phyloP scores from a whole-genome alignment of 78 protist genomes.

The Guillardia theta region DNA sequence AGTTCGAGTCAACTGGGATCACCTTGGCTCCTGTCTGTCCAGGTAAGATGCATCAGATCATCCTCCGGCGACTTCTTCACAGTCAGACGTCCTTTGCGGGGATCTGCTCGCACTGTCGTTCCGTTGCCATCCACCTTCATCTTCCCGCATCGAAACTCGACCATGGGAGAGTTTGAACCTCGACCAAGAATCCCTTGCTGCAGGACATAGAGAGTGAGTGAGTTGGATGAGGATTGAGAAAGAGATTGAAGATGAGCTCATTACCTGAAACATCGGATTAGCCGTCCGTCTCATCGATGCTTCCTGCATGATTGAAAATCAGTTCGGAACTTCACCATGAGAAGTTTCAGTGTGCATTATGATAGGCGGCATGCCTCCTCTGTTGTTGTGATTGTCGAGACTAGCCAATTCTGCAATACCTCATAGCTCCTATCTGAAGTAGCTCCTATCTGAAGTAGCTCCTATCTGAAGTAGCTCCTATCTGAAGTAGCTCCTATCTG shows the following conservation, averaged over 20 bases:
- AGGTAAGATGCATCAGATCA: neutral
- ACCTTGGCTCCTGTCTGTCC: neutral
- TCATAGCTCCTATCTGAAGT: no score
- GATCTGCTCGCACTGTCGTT: neutral
- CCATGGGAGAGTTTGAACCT: neutral
- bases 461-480: no score
- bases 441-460: no score
- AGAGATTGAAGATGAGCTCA: neutral
- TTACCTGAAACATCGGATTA: no score
- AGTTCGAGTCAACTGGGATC: neutral
- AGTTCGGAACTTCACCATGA: no score
- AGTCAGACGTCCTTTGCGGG: neutral
- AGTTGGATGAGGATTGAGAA: neutral
- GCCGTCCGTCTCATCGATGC: no score
- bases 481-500: no score
- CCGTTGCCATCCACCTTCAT: neutral
- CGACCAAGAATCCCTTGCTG: neutral
- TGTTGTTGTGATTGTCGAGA: no score
- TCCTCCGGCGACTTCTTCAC: neutral
- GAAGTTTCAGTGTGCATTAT: no score
- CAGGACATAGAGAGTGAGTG: neutral
- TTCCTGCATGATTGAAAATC: no score
- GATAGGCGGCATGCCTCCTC: no score
- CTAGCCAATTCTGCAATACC: no score
- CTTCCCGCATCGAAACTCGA: slow-evolving; percentile 14